phyloP scores from a whole-genome alignment of 2,329 filamentous ascomycete genomes.

The Neurospora sp. region DNA sequence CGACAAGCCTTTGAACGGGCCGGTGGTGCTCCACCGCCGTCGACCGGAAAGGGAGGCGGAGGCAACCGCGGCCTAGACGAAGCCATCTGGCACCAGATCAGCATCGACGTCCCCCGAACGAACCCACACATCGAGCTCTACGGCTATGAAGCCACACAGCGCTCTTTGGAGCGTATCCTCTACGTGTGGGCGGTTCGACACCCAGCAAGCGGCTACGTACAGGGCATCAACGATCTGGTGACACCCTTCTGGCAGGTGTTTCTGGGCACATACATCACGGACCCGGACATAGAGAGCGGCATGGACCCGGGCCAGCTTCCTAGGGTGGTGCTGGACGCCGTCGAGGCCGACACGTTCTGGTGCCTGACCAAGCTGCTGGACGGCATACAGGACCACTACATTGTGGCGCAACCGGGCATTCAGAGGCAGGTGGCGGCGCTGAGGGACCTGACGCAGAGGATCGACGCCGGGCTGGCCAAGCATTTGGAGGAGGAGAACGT shows the following conservation, averaged over 20 bases:
- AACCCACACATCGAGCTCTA: conserved; percentile 95
- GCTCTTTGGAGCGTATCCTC: conserved; percentile 85
- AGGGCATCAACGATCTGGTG: conserved; percentile 96
- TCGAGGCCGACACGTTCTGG: conserved; percentile 98
- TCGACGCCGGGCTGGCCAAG: conserved; percentile 73
- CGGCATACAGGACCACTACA: conserved; percentile 98
- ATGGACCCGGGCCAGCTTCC: conserved; percentile 97
- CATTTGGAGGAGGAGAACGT: conserved; percentile 86
- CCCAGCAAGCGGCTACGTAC: conserved; percentile 93
- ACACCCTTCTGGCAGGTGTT: conserved; percentile 99
- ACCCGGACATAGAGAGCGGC: conserved; percentile 79
- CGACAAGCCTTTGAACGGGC: conserved; percentile 59
- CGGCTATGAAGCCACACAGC: conserved; percentile 88
- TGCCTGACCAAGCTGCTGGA: conserved; percentile 96
- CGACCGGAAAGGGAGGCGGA: conserved; percentile 8
- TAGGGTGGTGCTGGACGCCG: conserved; percentile 81
- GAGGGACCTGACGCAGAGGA: conserved; percentile 80
- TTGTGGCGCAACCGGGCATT: conserved; percentile 93
- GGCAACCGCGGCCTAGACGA: conserved; percentile 63
- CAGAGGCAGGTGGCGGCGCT: conserved; percentile 85
- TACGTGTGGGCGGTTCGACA: conserved; percentile 98
- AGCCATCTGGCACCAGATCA: conserved; percentile 99
- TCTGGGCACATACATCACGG: conserved; percentile 87
- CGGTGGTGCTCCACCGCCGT: conserved; percentile 28
- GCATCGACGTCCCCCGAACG: conserved; percentile 91